Base-by-base conservation (phyloP, 768 basidiomycete species). In the Mycena rebaudengoi region DNA sequence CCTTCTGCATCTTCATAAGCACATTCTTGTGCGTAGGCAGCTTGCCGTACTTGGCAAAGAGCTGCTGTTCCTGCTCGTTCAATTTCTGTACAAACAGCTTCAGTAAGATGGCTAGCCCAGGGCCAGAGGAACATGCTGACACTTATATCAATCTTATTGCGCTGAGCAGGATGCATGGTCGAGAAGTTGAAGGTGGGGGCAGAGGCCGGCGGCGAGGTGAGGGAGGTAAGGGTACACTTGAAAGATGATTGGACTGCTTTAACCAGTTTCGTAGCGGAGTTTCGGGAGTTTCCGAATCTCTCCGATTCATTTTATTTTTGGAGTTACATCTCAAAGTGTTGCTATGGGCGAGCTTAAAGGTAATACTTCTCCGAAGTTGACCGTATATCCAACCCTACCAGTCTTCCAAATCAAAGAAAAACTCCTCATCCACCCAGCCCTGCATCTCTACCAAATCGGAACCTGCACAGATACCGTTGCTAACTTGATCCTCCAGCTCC, bases 1-100 rank as follows among this genome's bases (percentile, higher is more conserved):
- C 96, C 89, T 95, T 97, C 79, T 96, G 94, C 91, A 98, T 95
- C 83, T 95, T 96, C 74, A 85, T 91, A 68, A 99, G 86, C 54
- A 92, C 82, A 77, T 92, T 96, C 89, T 98, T 99, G 79, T 95
- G 94, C 4, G 89, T 88, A 23, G 97, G 97, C 32, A 97, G 82
- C 78, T 96, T 97, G 60, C 97, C 97, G 79, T 99, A 99, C 77
- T 94, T 88, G 69, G 90, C 86, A 80, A 98, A 96, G 66, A 98
- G 88, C 82, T 95, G 91, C 80, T 95, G 89, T 83, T 99, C 97
- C 81, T 98, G 91, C 71, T 90, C 89, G 62, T 85, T 87, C 80
- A 98, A 77, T 75, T 89, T 89, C 94, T 96, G 69, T 28, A 43
- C 23, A 65, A 18, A 33, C 26, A 40, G 2, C 29, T 55, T 71